phyloP scores from a whole-genome alignment of 2,329 filamentous ascomycete genomes.

The Ascomycota sp. region DNA sequence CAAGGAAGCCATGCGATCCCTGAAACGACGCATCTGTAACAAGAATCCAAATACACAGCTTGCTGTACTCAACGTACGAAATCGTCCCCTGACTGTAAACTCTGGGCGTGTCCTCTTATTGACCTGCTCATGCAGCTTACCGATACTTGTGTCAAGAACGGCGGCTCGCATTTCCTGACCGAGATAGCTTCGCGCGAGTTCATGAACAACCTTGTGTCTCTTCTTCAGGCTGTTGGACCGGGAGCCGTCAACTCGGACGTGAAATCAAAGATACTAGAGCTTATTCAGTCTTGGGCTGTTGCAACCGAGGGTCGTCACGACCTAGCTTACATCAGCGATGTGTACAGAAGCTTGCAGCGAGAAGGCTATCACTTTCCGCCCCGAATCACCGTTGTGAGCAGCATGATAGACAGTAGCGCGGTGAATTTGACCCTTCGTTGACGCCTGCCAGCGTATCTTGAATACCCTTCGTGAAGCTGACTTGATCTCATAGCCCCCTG shows the following conservation, averaged over 20 bases:
- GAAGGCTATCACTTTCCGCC: conserved; percentile 86
- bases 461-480: background rate
- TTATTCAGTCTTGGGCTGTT: conserved; percentile 83
- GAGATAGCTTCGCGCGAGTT: conserved; percentile 96
- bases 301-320: conserved; percentile 74
- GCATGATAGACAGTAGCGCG: conserved; percentile 92
- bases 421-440: conserved; percentile 27
- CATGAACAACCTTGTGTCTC: conserved; percentile 87
- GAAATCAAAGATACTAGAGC: conserved; percentile 71
- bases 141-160: conserved; percentile 97
- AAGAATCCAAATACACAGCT: conserved; percentile 96
- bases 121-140: conserved; percentile 43
- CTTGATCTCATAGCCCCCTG: conserved; percentile 49
- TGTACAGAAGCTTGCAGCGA: conserved; percentile 60
- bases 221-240: conserved; percentile 60
- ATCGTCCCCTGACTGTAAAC: background rate
- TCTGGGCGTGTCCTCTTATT: background rate
- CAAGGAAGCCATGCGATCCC: conserved; percentile 91
- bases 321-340: conserved; percentile 69
- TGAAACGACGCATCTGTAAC: conserved; percentile 87
- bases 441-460: no score
- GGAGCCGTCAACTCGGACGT: conserved; percentile 70
- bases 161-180: conserved; percentile 78
- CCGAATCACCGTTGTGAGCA: conserved; percentile 69
- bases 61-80: conserved; percentile 66